Percentiles rank a stretch among this genome's conserved stretches.
phyloP scores from a whole-genome alignment of 768 basidiomycete genomes.

The Termitomyces sp. region DNA sequence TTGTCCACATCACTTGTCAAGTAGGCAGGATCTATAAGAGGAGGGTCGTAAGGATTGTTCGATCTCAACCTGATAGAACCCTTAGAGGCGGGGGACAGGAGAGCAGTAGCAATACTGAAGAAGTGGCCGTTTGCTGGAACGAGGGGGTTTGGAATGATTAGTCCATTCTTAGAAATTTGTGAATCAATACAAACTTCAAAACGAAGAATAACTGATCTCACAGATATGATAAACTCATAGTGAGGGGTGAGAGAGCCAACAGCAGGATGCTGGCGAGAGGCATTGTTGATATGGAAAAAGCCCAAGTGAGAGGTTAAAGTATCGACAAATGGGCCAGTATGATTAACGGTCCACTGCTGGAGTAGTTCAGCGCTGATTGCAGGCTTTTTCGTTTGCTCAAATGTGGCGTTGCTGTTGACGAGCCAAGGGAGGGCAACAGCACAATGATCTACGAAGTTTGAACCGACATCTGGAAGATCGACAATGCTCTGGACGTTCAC shows the following conservation, averaged over 20 bases:
- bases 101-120: conserved; percentile 19
- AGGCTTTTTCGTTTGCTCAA: conserved; percentile 16
- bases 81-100: conserved; percentile 28
- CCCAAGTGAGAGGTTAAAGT: conserved; percentile 21
- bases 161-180: conserved; percentile 14
- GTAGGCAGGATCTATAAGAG: conserved; percentile 46
- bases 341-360: conserved; percentile 21
- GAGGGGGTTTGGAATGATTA: conserved; percentile 17
- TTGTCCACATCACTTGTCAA: conserved; percentile 23
- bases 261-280: conserved; percentile 24
- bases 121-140: conserved; percentile 18
- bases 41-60: conserved; percentile 37
- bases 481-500: conserved; percentile 15
- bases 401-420: conserved; percentile 16
- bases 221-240: conserved; percentile 23
- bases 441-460: conserved; percentile 23
- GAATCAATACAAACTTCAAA: background rate
- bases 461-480: conserved; percentile 22
- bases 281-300: conserved; percentile 27
- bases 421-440: conserved; percentile 14
- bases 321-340: conserved; percentile 27
- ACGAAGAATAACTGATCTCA: conserved; percentile 21
- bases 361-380: conserved; percentile 12
- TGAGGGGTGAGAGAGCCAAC: conserved; percentile 30
- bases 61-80: conserved; percentile 33